These are phyloP conservation scores for Stellera chamaejasme DNA, from an alignment of 345 rosid species.

Conservation along the genomic window DNA sequence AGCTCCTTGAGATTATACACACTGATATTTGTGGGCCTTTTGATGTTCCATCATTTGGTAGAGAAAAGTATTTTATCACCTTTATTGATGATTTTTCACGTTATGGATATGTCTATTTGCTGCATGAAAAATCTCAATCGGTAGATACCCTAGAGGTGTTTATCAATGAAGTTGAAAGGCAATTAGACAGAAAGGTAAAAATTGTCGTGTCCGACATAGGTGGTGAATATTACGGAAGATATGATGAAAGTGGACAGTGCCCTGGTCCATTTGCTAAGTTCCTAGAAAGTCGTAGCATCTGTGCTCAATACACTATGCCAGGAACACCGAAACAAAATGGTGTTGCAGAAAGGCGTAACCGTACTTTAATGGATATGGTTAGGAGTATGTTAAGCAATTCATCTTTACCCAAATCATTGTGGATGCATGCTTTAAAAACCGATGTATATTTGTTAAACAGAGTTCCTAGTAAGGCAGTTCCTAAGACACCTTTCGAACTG, in stretches of 20 bases:
- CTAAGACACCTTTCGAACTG: background rate
- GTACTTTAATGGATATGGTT: slow-evolving; percentile 1
- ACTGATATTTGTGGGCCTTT: slow-evolving; percentile 13
- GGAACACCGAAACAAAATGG: no score
- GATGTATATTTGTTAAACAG: slow-evolving; percentile 4
- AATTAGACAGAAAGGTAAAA: slow-evolving; percentile 16
- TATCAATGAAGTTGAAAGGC: slow-evolving; percentile 6
- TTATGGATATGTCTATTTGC: slow-evolving; percentile 12
- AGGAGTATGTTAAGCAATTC: background rate
- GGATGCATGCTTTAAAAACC: slow-evolving; percentile 5
- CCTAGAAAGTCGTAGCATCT: no score
- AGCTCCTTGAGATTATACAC: slow-evolving; percentile 11
- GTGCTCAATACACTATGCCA: no score
- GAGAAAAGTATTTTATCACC: background rate
- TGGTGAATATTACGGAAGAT: no score
- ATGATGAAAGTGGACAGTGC: no score
- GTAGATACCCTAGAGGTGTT: slow-evolving; percentile 9
- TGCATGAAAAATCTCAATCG: slow-evolving; percentile 9
- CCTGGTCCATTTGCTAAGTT: no score
- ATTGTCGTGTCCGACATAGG: background rate
- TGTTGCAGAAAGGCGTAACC: background rate
- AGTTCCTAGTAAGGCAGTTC: slow-evolving; percentile 11
- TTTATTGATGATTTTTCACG: slow-evolving; percentile 17
- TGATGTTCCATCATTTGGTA: slow-evolving; percentile 2
- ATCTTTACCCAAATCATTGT: background rate